Percentiles rank a stretch among this genome's conserved stretches.
Conservation (phyloP, 1,284 basidiomycete species). For the Cystobasidiaceae sp. region DNA sequence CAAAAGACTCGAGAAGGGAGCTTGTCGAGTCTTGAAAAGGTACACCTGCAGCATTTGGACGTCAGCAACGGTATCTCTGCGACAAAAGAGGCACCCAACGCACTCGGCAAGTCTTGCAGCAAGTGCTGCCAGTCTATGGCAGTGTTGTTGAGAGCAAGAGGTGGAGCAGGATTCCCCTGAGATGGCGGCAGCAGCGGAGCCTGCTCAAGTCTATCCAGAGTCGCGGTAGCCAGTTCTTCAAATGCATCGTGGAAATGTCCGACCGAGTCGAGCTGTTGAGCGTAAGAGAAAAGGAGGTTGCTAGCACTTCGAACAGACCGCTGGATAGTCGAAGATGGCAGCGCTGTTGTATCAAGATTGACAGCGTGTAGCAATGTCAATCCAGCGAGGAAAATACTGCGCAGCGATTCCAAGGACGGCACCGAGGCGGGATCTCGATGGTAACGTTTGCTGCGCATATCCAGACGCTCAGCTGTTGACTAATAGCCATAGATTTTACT, state of each 20-base stretch:
- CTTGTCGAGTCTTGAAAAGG: not conserved
- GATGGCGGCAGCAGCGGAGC: not conserved
- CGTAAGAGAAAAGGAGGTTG: constrained; percentile 34
- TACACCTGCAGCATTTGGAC: not conserved
- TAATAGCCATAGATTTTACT: not conserved
- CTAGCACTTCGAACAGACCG: constrained; percentile 17
- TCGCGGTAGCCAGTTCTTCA: constrained; percentile 28
- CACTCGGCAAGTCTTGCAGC: not conserved
- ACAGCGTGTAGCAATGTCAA: constrained; percentile 33
- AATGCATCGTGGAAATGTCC: constrained; percentile 32
- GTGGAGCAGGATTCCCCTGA: not conserved
- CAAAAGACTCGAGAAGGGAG: not conserved
- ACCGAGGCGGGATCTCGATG: not conserved
- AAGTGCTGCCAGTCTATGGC: not conserved
- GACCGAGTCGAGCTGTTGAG: constrained; percentile 15
- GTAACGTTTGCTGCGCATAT: constrained; percentile 32
- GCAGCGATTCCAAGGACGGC: constrained; percentile 29
- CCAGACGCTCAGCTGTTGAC: not conserved
- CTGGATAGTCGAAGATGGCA: constrained; percentile 11
- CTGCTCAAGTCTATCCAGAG: constrained; percentile 20
- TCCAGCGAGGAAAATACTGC: constrained; percentile 32
- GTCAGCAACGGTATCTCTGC: not conserved
- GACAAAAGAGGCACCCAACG: not conserved
- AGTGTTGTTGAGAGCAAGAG: not conserved
- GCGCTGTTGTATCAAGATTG: not conserved